These are phyloP conservation scores for Linnemannia zychae DNA, from an alignment of 192 early-diverging fungal species.

Conservation along the genomic window DNA sequence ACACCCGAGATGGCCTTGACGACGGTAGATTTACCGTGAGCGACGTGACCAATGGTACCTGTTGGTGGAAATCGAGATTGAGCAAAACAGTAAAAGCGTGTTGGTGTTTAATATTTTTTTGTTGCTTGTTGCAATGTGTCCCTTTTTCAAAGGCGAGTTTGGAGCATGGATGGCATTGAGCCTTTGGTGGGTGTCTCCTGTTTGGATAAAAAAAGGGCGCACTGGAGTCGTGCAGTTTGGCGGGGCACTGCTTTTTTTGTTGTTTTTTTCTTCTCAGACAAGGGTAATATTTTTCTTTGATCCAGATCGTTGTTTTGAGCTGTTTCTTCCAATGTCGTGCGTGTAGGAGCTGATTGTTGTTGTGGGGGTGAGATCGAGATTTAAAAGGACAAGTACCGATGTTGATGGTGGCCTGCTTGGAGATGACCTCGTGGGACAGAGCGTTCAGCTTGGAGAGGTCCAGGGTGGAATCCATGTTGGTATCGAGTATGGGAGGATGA, in stretches of 20 bases:
- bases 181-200: neutral
- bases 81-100: neutral
- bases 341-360: neutral
- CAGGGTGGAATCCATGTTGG: slow-evolving; percentile 44
- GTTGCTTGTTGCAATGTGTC: neutral
- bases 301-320: neutral
- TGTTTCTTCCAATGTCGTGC: neutral
- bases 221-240: neutral
- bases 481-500: slow-evolving; percentile 7
- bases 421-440: slow-evolving; percentile 95
- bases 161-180: neutral
- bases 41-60: slow-evolving; percentile 99
- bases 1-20: slow-evolving; percentile 99
- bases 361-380: neutral
- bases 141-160: too few relatives aligned
- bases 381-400: slow-evolving; percentile 76
- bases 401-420: slow-evolving; percentile 98
- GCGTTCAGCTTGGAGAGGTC: slow-evolving; percentile 72
- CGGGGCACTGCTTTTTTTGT: neutral
- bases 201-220: neutral
- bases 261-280: slow-evolving; percentile 11
- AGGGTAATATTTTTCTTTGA: slow-evolving; percentile 7
- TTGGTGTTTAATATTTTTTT: neutral
- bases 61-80: slow-evolving; percentile 5
- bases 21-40: slow-evolving; percentile 99